phyloP scores from a whole-genome alignment of 164 flowering plant species.

The Magnolia officinalis region DNA sequence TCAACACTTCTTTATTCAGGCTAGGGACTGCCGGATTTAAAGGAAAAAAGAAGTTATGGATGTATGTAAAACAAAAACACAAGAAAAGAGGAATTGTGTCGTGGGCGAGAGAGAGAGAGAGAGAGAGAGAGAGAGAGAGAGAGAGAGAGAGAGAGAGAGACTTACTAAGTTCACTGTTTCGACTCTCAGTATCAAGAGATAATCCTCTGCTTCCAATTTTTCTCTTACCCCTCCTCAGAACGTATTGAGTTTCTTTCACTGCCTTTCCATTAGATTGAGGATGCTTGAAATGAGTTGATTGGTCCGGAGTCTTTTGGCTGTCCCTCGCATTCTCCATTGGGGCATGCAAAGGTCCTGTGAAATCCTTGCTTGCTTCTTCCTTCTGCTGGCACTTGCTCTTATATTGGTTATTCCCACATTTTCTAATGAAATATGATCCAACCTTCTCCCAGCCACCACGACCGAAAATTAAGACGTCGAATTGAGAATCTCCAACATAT shows the following conservation, averaged over 20 bases:
- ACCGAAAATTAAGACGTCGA: slow-evolving; percentile 36
- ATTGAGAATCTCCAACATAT: slow-evolving; percentile 27
- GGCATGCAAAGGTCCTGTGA: neutral
- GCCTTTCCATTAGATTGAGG: too few relatives aligned
- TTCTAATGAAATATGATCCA: neutral
- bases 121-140: too few relatives aligned
- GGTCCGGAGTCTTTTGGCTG: neutral
- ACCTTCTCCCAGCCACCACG: slow-evolving; percentile 22
- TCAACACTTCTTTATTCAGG: too few relatives aligned
- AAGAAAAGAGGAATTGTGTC: too few relatives aligned
- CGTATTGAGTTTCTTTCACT: neutral
- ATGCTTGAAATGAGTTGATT: neutral
- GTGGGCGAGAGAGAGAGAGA: too few relatives aligned
- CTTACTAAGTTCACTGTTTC: neutral
- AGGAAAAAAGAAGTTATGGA: too few relatives aligned
- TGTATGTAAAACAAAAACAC: too few relatives aligned
- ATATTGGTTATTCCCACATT: neutral
- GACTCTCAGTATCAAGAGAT: neutral
- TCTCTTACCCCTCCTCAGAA: neutral
- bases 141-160: neutral
- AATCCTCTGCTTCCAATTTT: neutral
- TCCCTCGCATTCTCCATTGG: neutral
- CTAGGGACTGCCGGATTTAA: too few relatives aligned
- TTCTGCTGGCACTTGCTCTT: neutral
- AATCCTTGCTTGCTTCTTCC: neutral